Conservation (phyloP, 768 basidiomycete genomes). For the Trametes gibbosa region DNA sequence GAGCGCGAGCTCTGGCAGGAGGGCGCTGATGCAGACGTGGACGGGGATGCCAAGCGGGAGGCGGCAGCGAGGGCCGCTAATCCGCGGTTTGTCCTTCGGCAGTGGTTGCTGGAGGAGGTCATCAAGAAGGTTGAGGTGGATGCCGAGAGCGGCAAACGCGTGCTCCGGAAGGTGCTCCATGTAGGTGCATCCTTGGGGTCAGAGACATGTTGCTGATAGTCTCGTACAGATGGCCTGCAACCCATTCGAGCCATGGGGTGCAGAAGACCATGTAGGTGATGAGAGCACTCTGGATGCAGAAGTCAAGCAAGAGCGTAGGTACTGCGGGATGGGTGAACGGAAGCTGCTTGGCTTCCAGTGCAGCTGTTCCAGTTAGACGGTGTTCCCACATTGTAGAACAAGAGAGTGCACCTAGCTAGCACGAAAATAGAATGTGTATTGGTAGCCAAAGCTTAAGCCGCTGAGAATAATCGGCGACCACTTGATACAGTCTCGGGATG, state of each 20-base stretch:
- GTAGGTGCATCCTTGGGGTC: conserved; percentile 40
- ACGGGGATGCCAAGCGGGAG: conserved; percentile 48
- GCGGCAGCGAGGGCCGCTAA: conserved; percentile 60
- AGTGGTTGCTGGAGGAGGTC: conserved; percentile 95
- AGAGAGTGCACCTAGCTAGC: no score
- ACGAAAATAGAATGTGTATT: no score
- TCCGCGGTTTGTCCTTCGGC: conserved; percentile 89
- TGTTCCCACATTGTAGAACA: no score
- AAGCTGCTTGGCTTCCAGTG: conserved; percentile 88
- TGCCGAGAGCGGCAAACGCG: conserved; percentile 54
- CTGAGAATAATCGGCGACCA: no score
- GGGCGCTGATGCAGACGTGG: conserved; percentile 33
- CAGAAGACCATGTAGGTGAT: conserved; percentile 49
- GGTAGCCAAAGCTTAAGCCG: no score
- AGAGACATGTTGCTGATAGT: not conserved
- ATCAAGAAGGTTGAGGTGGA: conserved; percentile 76
- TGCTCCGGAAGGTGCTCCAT: conserved; percentile 79
- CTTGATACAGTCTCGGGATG: no score
- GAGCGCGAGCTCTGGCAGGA: conserved; percentile 48
- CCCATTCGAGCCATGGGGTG: conserved; percentile 88
- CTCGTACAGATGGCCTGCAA: conserved; percentile 74
- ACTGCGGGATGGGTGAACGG: conserved; percentile 75
- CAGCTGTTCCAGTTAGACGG: conserved; percentile 82
- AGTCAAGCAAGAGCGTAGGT: conserved; percentile 65
- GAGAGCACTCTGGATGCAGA: conserved; percentile 54